These are phyloP conservation scores for Corchorus olitorius DNA, from an alignment of 345 rosid species.

Conservation along the genomic window DNA sequence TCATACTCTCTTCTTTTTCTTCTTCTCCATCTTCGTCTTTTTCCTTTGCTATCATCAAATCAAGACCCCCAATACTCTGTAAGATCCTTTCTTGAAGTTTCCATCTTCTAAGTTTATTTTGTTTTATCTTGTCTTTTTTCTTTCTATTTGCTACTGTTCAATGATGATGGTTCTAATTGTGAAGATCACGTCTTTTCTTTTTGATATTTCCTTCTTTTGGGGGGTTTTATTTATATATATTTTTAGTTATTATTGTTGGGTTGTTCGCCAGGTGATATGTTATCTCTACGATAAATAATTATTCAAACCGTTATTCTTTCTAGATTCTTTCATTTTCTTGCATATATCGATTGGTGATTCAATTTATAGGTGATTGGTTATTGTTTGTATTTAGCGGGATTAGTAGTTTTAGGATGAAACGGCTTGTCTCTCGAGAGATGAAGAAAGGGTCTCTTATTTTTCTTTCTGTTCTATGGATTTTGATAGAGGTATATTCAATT, in stretches of 20 bases:
- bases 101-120: no score
- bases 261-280: neutral
- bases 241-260: neutral
- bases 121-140: no score
- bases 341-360: neutral
- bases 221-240: neutral
- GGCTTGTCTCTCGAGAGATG: neutral
- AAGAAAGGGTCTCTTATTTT: neutral
- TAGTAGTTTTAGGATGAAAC: constrained; percentile 6
- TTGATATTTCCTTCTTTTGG: no score
- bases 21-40: neutral
- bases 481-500: neutral
- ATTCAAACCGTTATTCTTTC: neutral
- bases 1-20: no score
- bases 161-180: neutral
- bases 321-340: neutral
- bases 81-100: neutral
- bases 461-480: neutral
- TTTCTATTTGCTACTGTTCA: neutral
- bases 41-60: neutral
- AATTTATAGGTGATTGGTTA: neutral
- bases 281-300: neutral
- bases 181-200: neutral
- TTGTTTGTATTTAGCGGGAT: neutral
- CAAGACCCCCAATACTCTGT: neutral